A percentile compares a stretch with the other conserved stretches of the same genome.
phyloP scores from a whole-genome alignment of 148 eudicot genomes.

The Chenopodium suecicum region DNA sequence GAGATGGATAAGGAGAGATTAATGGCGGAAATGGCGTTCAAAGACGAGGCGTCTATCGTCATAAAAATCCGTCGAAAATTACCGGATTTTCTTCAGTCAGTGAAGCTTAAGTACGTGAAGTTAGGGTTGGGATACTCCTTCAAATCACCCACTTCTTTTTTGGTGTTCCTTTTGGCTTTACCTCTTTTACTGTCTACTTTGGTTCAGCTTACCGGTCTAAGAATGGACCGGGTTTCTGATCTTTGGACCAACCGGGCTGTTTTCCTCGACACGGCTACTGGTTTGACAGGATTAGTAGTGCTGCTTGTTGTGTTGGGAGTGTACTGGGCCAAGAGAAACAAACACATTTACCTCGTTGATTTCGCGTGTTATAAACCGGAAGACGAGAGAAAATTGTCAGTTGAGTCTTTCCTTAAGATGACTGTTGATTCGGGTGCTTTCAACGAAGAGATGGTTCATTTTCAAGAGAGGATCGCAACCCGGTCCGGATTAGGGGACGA shows the following conservation, averaged over 20 bases:
- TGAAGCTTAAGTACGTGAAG: conserved; percentile 78
- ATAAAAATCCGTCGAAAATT: conserved; percentile 62
- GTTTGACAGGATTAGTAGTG: conserved; percentile 26
- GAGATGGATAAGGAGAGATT: conserved; percentile 73
- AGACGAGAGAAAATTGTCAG: conserved; percentile 46
- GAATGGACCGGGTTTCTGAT: conserved; percentile 39
- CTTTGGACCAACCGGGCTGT: conserved; percentile 34
- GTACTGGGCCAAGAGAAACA: conserved; percentile 49
- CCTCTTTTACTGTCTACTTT: conserved; percentile 44
- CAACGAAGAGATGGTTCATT: conserved; percentile 42
- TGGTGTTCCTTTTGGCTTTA: conserved; percentile 37
- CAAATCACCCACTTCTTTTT: conserved; percentile 39
- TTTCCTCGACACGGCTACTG: conserved; percentile 42
- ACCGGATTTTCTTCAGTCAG: conserved; percentile 67
- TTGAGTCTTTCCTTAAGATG: conserved; percentile 49
- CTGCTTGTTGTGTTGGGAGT: conserved; percentile 39
- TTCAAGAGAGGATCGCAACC: conserved; percentile 44
- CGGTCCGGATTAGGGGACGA: conserved; percentile 72
- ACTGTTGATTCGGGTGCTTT: conserved; percentile 46
- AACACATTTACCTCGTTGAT: conserved; percentile 58
- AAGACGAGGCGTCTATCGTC: conserved; percentile 60
- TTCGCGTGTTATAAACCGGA: conserved; percentile 68
- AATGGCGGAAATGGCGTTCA: conserved; percentile 70
- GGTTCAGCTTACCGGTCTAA: conserved; percentile 39
- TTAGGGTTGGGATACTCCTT: conserved; percentile 56